These are phyloP conservation scores for Vigna trinervia DNA, from an alignment of 306 rosid species.

Conservation along the genomic window DNA sequence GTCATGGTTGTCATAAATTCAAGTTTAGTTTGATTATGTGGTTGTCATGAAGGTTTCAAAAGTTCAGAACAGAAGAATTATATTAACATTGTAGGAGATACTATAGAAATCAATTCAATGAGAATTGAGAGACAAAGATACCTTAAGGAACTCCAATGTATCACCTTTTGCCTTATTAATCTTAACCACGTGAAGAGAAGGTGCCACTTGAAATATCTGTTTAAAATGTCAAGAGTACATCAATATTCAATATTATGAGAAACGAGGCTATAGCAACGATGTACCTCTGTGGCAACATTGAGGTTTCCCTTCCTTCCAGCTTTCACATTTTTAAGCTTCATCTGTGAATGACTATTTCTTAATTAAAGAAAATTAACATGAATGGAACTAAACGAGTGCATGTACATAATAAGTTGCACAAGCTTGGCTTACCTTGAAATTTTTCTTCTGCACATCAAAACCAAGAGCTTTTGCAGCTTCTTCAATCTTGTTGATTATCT, in stretches of 20 bases:
- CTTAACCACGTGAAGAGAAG: constrained; percentile 89
- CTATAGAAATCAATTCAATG: not conserved
- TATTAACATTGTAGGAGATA: constrained; percentile 1
- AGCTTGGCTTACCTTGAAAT: constrained; percentile 70
- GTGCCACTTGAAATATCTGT: constrained; percentile 92
- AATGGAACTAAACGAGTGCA: not conserved
- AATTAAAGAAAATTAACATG: not conserved
- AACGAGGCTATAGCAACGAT: constrained; percentile 1
- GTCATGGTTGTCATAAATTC: not conserved
- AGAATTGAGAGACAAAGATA: constrained; percentile 30
- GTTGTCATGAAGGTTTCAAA: not conserved
- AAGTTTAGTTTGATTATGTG: not conserved
- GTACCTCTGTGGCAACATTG: constrained; percentile 83
- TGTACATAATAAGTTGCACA: constrained; percentile 22
- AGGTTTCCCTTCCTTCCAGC: constrained; percentile 96
- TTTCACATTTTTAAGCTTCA: constrained; percentile 83
- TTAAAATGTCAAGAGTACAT: not conserved
- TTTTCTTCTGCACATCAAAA: constrained; percentile 84
- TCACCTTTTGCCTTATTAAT: constrained; percentile 91
- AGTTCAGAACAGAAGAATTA: not conserved
- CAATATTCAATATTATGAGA: not conserved
- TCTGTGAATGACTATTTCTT: constrained; percentile 46
- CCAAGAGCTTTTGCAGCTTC: constrained; percentile 94
- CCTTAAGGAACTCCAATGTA: constrained; percentile 91
- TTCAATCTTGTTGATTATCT: constrained; percentile 80